phyloP scores from a whole-genome alignment of 108 stramenopile species.

The Cyclotella cryptica region DNA sequence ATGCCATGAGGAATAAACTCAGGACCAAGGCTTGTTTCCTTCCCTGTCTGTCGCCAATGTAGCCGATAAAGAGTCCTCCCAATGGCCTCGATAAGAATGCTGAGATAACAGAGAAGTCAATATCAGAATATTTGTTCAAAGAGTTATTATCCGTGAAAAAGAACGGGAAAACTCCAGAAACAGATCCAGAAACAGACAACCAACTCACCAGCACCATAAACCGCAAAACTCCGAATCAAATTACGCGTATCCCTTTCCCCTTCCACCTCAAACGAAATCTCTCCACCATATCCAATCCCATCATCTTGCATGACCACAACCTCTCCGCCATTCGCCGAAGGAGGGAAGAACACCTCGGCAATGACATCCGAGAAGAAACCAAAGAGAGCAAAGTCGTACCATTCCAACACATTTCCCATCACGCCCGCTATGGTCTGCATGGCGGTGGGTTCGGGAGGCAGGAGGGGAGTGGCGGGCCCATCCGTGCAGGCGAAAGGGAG shows the following conservation, averaged over 20 bases:
- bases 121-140: background rate
- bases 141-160: background rate
- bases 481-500: conserved; percentile 5
- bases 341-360: conserved; percentile 70
- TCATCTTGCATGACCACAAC: background rate
- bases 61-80: conserved; percentile 79
- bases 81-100: conserved; percentile 86
- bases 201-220: conserved; percentile 64
- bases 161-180: too few relatives aligned
- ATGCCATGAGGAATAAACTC: conserved; percentile 76
- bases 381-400: conserved; percentile 79
- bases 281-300: conserved; percentile 21
- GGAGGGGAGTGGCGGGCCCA: background rate
- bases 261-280: background rate
- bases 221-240: conserved; percentile 79
- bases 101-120: background rate
- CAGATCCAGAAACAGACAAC: too few relatives aligned
- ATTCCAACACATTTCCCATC: conserved; percentile 65
- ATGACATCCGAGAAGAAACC: conserved; percentile 72
- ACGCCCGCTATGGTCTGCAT: conserved; percentile 49
- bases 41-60: conserved; percentile 78
- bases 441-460: conserved; percentile 5
- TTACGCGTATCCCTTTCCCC: conserved; percentile 20
- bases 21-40: conserved; percentile 74
- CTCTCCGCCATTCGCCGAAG: conserved; percentile 23